Base-by-base conservation (phyloP, 2,329 filamentous ascomycete species). In the Aspergillus versicolor region DNA sequence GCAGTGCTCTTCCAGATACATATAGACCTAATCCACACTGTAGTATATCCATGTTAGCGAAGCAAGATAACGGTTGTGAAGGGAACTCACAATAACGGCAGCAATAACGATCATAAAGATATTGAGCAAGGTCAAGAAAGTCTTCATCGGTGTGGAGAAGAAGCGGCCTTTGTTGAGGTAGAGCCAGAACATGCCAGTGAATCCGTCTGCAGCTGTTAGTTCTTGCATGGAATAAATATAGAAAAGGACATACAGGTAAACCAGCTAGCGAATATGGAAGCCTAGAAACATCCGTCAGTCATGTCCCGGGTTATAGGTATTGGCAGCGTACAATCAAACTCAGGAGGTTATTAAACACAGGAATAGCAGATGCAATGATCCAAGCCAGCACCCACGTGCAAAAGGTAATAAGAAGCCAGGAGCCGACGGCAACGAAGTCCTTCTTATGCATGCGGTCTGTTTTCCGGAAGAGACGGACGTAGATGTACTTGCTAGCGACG, bases 341-440 rank as follows among this genome's bases (percentile, higher is more conserved):
- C n/a, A 91, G 75, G 8, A 91, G 75, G 43, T 84, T 80, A 66
- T 84, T 84, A 74, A 91, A 91, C 46, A 85, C 82, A 0, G 88
- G 88, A 9, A 91, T 86, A 0, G 85, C 84, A 67, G 88, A 82
- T 4, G 88, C 86, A 57, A 91, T 86, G 55, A 90, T 71, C 79
- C 85, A 88, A 2, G 86, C 84, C 5, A 88, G 52, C 5, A 84
- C 63, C 84, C 87, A 90, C 12, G 84, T 70, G 7, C 63, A 69
- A 0, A 80, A 67, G 1, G 82, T 81, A 42, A 90, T 83, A 4
- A 62, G 78, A 12, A 84, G 62, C 88, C 88, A 91, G 12, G 79
- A 79, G 2, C 79, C 67, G 59, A 81, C 81, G 4, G 83, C 82
- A 1, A 79, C 57, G 58, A 74, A 74, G 44, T 79, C 84, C 44